Evolutionary conservation across 441 rosid species (phyloP).

Genomic region (Iberis amara): DNA sequence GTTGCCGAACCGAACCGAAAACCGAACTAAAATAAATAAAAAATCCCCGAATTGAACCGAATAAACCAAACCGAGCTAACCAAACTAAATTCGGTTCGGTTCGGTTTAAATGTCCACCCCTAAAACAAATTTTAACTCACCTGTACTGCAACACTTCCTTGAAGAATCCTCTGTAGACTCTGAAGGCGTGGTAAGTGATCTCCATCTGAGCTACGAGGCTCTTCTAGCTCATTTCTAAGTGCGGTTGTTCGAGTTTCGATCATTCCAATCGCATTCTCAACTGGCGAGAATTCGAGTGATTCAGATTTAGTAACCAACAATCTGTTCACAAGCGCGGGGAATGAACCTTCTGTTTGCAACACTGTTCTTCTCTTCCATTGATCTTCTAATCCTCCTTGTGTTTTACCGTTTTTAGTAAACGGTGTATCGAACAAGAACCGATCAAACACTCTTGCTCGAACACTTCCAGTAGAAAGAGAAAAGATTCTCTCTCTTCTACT

Average conservation of each 20-base stretch:
- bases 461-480: constrained; percentile 91
- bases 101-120: too few relatives aligned
- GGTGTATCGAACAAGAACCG: constrained; percentile 98
- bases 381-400: constrained; percentile 97
- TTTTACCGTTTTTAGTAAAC: constrained; percentile 96
- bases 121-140: constrained; percentile 33
- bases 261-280: constrained; percentile 99
- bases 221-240: constrained; percentile 87
- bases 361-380: constrained; percentile 99
- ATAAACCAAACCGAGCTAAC: too few relatives aligned
- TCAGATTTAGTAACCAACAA: constrained; percentile 86
- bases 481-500: constrained; percentile 95
- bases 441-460: constrained; percentile 91
- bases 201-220: constrained; percentile 98
- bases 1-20: too few relatives aligned
- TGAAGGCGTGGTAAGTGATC: constrained; percentile 96
- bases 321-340: constrained; percentile 96
- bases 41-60: too few relatives aligned
- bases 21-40: too few relatives aligned
- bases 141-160: constrained; percentile 99
- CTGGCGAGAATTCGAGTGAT: constrained; percentile 96
- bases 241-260: constrained; percentile 97
- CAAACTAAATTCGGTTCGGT: too few relatives aligned
- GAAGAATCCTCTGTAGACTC: constrained; percentile 96
- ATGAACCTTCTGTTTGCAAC: constrained; percentile 88